Base-by-base conservation (phyloP, 202 grass and related monocot genomes). In the Carex arenaria region DNA sequence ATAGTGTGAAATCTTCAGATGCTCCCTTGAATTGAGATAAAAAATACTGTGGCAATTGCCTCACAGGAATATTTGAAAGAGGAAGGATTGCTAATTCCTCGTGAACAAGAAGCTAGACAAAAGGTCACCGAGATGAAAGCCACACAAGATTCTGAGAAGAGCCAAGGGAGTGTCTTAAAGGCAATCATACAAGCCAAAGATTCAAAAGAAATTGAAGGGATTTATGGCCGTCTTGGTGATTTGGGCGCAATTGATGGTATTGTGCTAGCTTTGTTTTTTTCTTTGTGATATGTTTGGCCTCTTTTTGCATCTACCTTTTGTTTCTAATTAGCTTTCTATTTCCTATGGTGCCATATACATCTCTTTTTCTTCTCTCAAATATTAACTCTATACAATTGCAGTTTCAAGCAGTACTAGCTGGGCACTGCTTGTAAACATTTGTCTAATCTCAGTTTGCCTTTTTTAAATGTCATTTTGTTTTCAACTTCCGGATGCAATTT, bases 141-240 rank as follows among this genome's bases (percentile, higher is more conserved):
- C 64, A 87, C 85, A 60, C 70, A 87, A 72, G 89, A 98, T 89
- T 90, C 91, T 83, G 96, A 98, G 79, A 95, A 88, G 86, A 95
- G 83, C 79, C 88, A 88, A 86, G 86, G 85, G 56, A 66, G 86
- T 80, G 91, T 91, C 89, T 69, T 95, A 72, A 95, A 89, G 90
- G 93, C 90, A 89, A 90, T 98, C 85, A 76, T 98, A 77, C 92
- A 95, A 89, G 93, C 93, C 13, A 98, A 95, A 70, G 96, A 98
- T 77, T 92, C 93, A 82, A 98, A 92, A 64, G 88, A 98, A 84
- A 98, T 98, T 77, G 86, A 92, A 76, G 96, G 96, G 75, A 98
- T 95, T 87, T 90, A 90, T 93, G 96, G 96, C 4, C 86, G 96
- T 68, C 85, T 98, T 65, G 93, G 96, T 85, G 91, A 98, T 80